Conservation (phyloP, 441 rosid species). For the Arabidopsis hybrid region DNA sequence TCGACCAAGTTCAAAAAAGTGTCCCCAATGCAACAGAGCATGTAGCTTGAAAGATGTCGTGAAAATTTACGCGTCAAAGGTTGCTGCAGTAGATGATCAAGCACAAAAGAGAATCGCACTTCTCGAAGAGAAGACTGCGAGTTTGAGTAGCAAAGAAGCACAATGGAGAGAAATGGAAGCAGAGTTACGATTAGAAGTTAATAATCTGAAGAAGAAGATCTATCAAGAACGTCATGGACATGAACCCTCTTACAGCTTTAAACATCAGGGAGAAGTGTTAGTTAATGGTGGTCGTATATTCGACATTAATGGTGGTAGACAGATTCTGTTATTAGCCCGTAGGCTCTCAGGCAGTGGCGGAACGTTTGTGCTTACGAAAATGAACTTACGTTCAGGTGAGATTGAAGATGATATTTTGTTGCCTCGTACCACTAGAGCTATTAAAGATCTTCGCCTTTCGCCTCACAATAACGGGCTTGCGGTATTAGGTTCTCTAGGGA, state of each 20-base stretch:
- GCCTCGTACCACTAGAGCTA: conserved; percentile 60
- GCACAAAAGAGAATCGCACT: conserved; percentile 67
- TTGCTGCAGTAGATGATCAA: conserved; percentile 74
- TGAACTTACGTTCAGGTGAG: conserved; percentile 69
- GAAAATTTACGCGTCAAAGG: conserved; percentile 66
- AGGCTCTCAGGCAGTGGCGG: conserved; percentile 65
- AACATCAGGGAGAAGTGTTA: conserved; percentile 53
- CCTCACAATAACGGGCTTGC: conserved; percentile 60
- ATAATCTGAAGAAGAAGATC: conserved; percentile 47
- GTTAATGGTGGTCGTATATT: conserved; percentile 80
- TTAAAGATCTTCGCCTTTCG: conserved; percentile 76
- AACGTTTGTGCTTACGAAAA: conserved; percentile 62
- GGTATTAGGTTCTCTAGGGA: conserved; percentile 75
- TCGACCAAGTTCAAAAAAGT: conserved; percentile 61
- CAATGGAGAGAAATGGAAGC: conserved; percentile 56
- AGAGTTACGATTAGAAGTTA: conserved; percentile 50
- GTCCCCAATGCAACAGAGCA: conserved; percentile 81
- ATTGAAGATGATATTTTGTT: conserved; percentile 61
- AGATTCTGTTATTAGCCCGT: conserved; percentile 60
- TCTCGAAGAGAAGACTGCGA: conserved; percentile 60
- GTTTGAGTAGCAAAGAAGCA: conserved; percentile 54
- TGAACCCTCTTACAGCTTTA: conserved; percentile 52
- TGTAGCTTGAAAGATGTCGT: conserved; percentile 65
- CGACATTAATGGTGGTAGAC: conserved; percentile 60
- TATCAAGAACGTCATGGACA: conserved; percentile 46